These are phyloP conservation scores for Chaetomium fimeti DNA, from an alignment of 495 filamentous ascomycete species.

Conservation along the genomic window DNA sequence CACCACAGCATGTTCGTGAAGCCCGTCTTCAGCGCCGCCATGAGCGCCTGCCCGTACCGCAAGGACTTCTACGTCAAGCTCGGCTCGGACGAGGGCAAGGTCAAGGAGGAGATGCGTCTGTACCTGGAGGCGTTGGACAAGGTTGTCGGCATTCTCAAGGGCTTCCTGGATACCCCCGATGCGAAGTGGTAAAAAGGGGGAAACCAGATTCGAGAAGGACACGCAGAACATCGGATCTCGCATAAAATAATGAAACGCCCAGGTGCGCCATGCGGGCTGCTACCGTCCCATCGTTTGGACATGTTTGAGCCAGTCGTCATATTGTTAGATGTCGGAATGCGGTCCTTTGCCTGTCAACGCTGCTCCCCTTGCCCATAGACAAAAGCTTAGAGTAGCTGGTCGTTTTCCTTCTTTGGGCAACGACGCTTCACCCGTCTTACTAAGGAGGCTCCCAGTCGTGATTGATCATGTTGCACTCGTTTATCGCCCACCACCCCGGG, in stretches of 20 bases:
- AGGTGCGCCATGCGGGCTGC: background rate
- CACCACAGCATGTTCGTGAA: slow-evolving; percentile 86
- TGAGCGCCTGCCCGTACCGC: slow-evolving; percentile 87
- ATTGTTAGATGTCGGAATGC: no score
- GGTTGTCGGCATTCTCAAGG: slow-evolving; percentile 71
- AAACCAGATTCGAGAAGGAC: background rate
- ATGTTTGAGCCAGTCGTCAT: background rate
- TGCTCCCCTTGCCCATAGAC: no score
- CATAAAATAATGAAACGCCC: background rate
- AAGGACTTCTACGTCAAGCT: slow-evolving; percentile 88
- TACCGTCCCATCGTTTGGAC: background rate
- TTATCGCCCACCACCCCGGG: no score
- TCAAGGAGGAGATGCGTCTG: slow-evolving; percentile 57
- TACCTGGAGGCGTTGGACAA: slow-evolving; percentile 77
- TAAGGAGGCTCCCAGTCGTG: no score
- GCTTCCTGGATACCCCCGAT: slow-evolving; percentile 65
- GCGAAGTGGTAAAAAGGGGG: slow-evolving; percentile 59
- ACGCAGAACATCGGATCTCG: background rate
- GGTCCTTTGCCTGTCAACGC: no score
- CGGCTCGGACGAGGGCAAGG: slow-evolving; percentile 62
- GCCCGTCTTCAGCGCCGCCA: slow-evolving; percentile 85
- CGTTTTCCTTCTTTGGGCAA: no score
- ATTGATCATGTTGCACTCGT: no score
- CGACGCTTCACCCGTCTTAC: no score
- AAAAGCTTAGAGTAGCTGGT: no score